phyloP scores from a whole-genome alignment of 805 yeast genomes.

The Alloascoidea hylecoeti region DNA sequence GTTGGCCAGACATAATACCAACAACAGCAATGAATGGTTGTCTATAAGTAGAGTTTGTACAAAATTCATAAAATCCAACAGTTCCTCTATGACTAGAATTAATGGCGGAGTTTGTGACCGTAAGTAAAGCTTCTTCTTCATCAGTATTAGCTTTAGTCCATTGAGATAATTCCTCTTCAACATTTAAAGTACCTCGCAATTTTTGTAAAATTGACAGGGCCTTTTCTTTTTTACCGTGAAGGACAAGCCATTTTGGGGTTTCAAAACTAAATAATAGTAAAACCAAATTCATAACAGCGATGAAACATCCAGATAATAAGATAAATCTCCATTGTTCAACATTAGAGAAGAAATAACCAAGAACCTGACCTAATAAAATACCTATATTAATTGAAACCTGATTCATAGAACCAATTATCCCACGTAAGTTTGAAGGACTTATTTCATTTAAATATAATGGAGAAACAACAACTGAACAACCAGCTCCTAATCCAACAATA shows the following conservation, averaged over 20 bases:
- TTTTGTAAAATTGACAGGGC: constrained; percentile 23
- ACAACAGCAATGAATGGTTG: constrained; percentile 55
- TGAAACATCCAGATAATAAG: constrained; percentile 40
- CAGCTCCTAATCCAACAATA: constrained; percentile 77
- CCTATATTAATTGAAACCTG: constrained; percentile 83
- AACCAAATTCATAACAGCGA: constrained; percentile 36
- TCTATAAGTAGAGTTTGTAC: constrained; percentile 33
- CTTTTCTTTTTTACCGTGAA: constrained; percentile 27
- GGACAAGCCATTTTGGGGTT: constrained; percentile 72
- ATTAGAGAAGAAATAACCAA: constrained; percentile 59
- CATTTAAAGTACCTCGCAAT: constrained; percentile 19
- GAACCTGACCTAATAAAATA: constrained; percentile 62
- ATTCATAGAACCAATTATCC: constrained; percentile 78
- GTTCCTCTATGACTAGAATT: constrained; percentile 5
- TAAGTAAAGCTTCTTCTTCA: constrained; percentile 15
- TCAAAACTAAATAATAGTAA: constrained; percentile 34
- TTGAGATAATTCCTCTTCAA: constrained; percentile 5
- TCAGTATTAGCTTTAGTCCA: constrained; percentile 6
- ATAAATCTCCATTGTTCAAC: constrained; percentile 60
- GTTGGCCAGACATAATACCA: constrained; percentile 71
- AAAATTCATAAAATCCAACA: constrained; percentile 26
- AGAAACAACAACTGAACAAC: constrained; percentile 72
- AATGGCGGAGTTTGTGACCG: constrained; percentile 6
- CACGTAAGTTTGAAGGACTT: constrained; percentile 54
- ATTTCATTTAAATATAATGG: constrained; percentile 76